phyloP scores from a whole-genome alignment of 208 protist genomes.

The Kentomonas sorsogonicus region DNA sequence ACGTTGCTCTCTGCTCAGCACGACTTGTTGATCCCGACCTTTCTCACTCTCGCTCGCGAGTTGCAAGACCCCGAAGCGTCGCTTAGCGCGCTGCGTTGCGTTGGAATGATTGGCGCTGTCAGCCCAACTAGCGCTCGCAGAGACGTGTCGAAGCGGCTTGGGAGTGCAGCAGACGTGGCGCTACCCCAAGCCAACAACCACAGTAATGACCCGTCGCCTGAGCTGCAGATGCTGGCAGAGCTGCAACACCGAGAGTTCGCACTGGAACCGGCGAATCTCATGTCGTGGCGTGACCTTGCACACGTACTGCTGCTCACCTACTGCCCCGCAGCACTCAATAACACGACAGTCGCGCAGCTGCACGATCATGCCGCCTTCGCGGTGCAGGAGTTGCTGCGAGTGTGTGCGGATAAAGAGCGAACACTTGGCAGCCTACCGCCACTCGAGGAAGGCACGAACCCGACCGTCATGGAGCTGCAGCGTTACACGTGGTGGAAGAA shows the following conservation, averaged over 20 bases:
- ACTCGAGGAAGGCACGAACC: slow-evolving; percentile 35
- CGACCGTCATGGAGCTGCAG: slow-evolving; percentile 66
- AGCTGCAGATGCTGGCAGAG: too few relatives aligned
- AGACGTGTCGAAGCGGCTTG: not conserved
- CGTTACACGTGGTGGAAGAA: slow-evolving; percentile 76
- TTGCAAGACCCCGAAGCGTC: too few relatives aligned
- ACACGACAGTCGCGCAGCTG: slow-evolving; percentile 68
- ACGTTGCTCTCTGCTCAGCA: too few relatives aligned
- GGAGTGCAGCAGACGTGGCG: too few relatives aligned
- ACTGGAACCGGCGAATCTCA: slow-evolving; percentile 33
- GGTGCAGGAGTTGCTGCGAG: slow-evolving; percentile 76
- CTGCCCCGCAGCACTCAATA: slow-evolving; percentile 64
- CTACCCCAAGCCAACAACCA: too few relatives aligned
- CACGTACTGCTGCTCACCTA: slow-evolving; percentile 61
- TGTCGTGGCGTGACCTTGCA: slow-evolving; percentile 65
- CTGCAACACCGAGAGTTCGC: too few relatives aligned
- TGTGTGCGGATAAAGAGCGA: slow-evolving; percentile 55
- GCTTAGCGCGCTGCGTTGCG: slow-evolving; percentile 59
- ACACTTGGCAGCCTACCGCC: slow-evolving; percentile 19
- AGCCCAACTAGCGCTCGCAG: slow-evolving; percentile 9
- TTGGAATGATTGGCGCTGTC: slow-evolving; percentile 73
- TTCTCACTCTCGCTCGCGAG: too few relatives aligned
- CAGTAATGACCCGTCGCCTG: too few relatives aligned
- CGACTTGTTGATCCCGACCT: too few relatives aligned
- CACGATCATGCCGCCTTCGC: slow-evolving; percentile 83